These are phyloP conservation scores for Teratosphaeria destructans DNA, from an alignment of 2,329 filamentous ascomycete genomes.

Conservation along the genomic window DNA sequence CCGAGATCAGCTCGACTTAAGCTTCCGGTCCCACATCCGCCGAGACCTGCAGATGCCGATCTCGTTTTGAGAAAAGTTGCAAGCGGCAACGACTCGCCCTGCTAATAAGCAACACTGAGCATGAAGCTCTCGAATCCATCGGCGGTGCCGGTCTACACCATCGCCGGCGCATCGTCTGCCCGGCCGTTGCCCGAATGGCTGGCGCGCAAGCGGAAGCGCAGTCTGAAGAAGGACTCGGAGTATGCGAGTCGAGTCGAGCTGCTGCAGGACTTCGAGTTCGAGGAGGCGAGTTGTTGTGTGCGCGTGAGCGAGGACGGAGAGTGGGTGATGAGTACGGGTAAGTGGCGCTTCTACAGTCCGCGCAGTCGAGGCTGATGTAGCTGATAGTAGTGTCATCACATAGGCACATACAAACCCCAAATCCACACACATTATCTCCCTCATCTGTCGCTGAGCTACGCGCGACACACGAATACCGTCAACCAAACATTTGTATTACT, in stretches of 20 bases:
- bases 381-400: not conserved
- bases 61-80: constrained; percentile 2
- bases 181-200: constrained; percentile 93
- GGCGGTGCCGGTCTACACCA: constrained; percentile 82
- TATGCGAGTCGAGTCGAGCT: constrained; percentile 90
- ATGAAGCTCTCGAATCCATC: constrained; percentile 81
- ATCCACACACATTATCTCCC: constrained; percentile 94
- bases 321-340: constrained; percentile 92
- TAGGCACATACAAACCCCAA: constrained; percentile 62
- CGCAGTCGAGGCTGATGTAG: constrained; percentile 12
- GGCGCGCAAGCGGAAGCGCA: constrained; percentile 76
- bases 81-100: not conserved
- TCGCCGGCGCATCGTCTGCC: constrained; percentile 80
- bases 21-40: not conserved
- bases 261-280: constrained; percentile 94
- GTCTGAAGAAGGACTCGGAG: constrained; percentile 82
- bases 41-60: not conserved
- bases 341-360: constrained; percentile 10
- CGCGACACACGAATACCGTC: constrained; percentile 80
- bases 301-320: constrained; percentile 89
- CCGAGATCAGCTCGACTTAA: not conserved
- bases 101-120: not conserved
- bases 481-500: constrained; percentile 88
- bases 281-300: constrained; percentile 86
- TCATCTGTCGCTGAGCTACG: constrained; percentile 85